Evolutionary conservation across 192 early-diverging fungal species (phyloP).

Genomic region (Umbelopsis ramanniana): DNA sequence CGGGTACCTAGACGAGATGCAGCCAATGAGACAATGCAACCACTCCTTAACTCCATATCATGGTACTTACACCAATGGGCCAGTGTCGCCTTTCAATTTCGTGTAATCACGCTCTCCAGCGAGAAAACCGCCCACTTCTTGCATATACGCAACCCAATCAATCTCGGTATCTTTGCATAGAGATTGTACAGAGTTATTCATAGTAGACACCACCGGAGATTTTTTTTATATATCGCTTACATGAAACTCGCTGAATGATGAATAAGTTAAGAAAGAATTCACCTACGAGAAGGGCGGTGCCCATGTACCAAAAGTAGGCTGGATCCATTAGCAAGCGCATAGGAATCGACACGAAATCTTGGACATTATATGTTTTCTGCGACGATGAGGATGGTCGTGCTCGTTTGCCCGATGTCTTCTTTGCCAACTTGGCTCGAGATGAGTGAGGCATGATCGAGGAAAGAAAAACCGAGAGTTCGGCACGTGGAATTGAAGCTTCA

Average conservation of each 20-base stretch:
- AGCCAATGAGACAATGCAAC: neutral
- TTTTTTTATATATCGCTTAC: slow-evolving; percentile 48
- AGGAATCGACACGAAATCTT: slow-evolving; percentile 24
- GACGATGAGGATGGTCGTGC: neutral
- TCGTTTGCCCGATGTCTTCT: neutral
- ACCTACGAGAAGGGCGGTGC: slow-evolving; percentile 46
- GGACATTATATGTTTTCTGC: slow-evolving; percentile 15
- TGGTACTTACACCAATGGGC: slow-evolving; percentile 82
- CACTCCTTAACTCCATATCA: no score
- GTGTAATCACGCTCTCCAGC: slow-evolving; percentile 84
- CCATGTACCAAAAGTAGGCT: slow-evolving; percentile 53
- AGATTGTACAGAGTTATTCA: neutral
- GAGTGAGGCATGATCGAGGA: neutral
- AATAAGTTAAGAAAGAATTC: slow-evolving; percentile 56
- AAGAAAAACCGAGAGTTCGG: neutral
- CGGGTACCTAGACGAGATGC: slow-evolving; percentile 67
- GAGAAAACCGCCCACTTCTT: slow-evolving; percentile 80
- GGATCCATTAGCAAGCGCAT: slow-evolving; percentile 44
- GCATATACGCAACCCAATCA: slow-evolving; percentile 97
- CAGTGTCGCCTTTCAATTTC: slow-evolving; percentile 85
- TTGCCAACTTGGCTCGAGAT: neutral
- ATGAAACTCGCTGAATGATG: slow-evolving; percentile 64
- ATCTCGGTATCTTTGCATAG: slow-evolving; percentile 84
- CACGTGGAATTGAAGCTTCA: neutral
- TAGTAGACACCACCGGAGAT: neutral